phyloP scores from a whole-genome alignment of 2,329 filamentous ascomycete genomes.

The Neofusicoccum umdonicola region DNA sequence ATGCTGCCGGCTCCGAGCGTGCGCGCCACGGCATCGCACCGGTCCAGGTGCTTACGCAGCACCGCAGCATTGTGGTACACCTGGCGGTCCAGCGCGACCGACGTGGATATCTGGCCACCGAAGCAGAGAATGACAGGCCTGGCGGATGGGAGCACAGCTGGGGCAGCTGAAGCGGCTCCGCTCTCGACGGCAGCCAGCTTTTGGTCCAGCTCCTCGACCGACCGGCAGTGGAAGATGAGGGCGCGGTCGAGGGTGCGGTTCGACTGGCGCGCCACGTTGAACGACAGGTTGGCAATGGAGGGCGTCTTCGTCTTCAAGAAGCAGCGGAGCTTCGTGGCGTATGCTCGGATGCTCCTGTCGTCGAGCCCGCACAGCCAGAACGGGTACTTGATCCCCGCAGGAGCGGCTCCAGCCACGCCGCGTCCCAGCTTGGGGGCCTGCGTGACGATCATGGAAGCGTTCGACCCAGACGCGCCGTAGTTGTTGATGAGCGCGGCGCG shows the following conservation, averaged over 20 bases:
- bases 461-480: neutral
- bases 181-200: neutral
- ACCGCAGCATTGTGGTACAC: conserved; percentile 20
- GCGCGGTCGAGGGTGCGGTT: neutral
- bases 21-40: neutral
- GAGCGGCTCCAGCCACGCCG: neutral
- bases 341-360: conserved; percentile 6
- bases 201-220: neutral
- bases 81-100: conserved; percentile 16
- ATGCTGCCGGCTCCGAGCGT: conserved; percentile 20
- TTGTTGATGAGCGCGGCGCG: neutral
- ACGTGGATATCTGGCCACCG: conserved; percentile 23
- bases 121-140: conserved; percentile 24
- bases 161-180: neutral
- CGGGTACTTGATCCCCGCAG: neutral
- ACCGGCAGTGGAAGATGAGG: neutral
- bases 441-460: neutral
- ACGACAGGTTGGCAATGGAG: neutral
- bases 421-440: neutral
- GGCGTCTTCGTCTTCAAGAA: neutral
- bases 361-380: conserved; percentile 17
- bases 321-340: neutral
- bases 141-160: neutral
- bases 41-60: conserved; percentile 23
- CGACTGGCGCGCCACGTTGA: neutral